A percentile compares a stretch with the other conserved stretches of the same genome.
phyloP scores from a whole-genome alignment of 2,329 filamentous ascomycete species.

The Gaeumannomyces tritici region DNA sequence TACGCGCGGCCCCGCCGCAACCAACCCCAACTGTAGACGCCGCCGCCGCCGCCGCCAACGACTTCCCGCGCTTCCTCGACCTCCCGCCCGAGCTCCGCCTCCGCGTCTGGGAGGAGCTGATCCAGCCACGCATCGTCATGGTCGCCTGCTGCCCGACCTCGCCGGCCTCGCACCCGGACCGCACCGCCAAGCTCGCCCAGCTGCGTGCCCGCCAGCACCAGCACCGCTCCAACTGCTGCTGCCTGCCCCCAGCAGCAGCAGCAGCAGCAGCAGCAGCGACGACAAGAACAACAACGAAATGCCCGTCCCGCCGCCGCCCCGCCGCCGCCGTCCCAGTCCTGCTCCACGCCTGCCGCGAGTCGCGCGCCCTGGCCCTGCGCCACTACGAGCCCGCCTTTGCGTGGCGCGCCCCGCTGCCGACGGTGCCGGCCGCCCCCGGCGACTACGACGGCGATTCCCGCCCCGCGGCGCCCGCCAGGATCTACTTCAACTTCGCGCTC shows the following conservation, averaged over 20 bases:
- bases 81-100: constrained; percentile 25
- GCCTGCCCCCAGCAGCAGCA: constrained; percentile 8
- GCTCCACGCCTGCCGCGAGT: constrained; percentile 20
- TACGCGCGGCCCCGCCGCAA: constrained; percentile 7
- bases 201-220: constrained; percentile 19
- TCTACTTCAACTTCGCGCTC: constrained; percentile 37
- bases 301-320: constrained; percentile 4
- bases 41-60: not conserved
- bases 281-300: not conserved
- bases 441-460: constrained; percentile 15
- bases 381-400: constrained; percentile 18
- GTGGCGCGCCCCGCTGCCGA: constrained; percentile 10
- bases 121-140: constrained; percentile 21
- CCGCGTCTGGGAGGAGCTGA: constrained; percentile 23
- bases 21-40: not conserved
- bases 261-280: too few relatives aligned
- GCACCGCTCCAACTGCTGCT: constrained; percentile 8
- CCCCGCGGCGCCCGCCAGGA: constrained; percentile 11
- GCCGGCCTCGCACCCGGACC: not conserved
- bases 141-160: not conserved
- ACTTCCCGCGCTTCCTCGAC: constrained; percentile 18
- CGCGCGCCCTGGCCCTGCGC: constrained; percentile 18
- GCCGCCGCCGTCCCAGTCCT: constrained; percentile 22
- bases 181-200: constrained; percentile 5
- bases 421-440: constrained; percentile 5